Evolutionary conservation across 495 filamentous ascomycete species (phyloP), one percentile per base, ranked within the genome.

Genomic region (Neurospora intermedia): DNA sequence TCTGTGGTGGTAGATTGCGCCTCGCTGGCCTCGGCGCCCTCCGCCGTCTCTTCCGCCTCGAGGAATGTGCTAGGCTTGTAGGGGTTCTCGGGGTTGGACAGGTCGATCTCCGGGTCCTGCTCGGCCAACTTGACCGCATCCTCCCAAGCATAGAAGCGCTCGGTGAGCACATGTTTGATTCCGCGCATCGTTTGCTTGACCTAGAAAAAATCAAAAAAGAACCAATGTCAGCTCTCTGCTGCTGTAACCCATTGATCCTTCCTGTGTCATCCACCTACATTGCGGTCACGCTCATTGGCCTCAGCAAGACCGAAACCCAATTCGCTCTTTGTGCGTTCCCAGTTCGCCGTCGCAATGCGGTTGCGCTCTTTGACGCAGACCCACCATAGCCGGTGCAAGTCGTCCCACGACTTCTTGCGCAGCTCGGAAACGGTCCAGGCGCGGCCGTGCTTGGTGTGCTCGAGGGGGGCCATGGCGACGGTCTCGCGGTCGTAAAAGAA

Each of bases 321-420:
- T 76, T 89, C 83, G 72, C 92, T 73, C 78, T 91, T 85, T 16
- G 84, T 74, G 75, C 89, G 85, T 83, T 96, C 93, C 73, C 86
- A 79, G 18, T 84, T 82, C 71, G 91, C 89, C 16, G 96, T 98
- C n/a, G 88, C 88, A 77, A 98, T 88, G 69, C 92, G 88, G 81
- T 99, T 99, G 76, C 92, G 88, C 82, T 99, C 96, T 84, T 93
- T 96, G 74, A 89, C 85, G 80, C 96, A 99, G 41, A 94, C 89
- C 92, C 94, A 98, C 96, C 96, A 99, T 73, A 99, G 86, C 70
- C 82, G 82, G 78, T 98, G 94, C 69, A 99, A 83, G 81, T 98
- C 95, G 59, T 98, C 93, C 94, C 94, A 99, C 72, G 89, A 91
- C 83, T 97, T 97, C 69, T 87, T 82, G 45, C 94, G 88, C 70